phyloP scores from a whole-genome alignment of 1,139 yeast species.

The Lodderomyces parapsilosis region DNA sequence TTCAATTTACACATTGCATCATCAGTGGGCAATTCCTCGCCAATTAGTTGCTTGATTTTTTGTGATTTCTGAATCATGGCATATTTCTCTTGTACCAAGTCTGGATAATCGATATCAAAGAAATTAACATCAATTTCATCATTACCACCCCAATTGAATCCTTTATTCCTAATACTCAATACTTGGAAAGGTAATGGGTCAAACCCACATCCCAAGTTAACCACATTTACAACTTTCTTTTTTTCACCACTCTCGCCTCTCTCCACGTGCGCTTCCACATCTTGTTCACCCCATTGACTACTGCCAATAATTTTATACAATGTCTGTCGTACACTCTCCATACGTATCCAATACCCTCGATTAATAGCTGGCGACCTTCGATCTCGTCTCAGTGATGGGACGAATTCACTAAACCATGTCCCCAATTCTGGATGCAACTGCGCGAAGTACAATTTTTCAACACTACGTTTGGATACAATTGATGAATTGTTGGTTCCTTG shows the following conservation, averaged over 20 bases:
- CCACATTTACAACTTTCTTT: constrained; percentile 30
- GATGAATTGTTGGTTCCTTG: constrained; percentile 86
- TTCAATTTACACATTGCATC: constrained; percentile 33
- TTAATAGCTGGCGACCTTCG: constrained; percentile 80
- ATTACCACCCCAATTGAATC: background rate
- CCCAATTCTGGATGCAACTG: constrained; percentile 37
- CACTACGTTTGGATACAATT: constrained; percentile 79
- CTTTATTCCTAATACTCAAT: constrained; percentile 21
- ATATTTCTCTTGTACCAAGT: constrained; percentile 54
- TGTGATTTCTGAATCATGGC: constrained; percentile 47
- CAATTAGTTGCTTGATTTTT: constrained; percentile 50
- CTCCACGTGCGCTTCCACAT: background rate
- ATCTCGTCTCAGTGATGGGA: constrained; percentile 50
- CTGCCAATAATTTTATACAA: constrained; percentile 20
- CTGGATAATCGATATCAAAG: constrained; percentile 77
- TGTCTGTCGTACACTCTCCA: constrained; percentile 63
- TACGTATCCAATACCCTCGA: constrained; percentile 80
- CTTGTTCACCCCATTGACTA: background rate
- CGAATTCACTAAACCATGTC: constrained; percentile 67
- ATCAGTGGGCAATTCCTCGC: constrained; percentile 20
- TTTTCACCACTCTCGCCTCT: background rate
- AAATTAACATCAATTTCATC: constrained; percentile 32
- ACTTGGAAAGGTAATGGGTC: constrained; percentile 76
- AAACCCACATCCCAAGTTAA: constrained; percentile 81
- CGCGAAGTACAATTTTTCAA: constrained; percentile 59